A percentile compares a stretch with the other conserved stretches of the same genome.
phyloP scores from a whole-genome alignment of 1,284 basidiomycete species.

The Malassezia psittaci region DNA sequence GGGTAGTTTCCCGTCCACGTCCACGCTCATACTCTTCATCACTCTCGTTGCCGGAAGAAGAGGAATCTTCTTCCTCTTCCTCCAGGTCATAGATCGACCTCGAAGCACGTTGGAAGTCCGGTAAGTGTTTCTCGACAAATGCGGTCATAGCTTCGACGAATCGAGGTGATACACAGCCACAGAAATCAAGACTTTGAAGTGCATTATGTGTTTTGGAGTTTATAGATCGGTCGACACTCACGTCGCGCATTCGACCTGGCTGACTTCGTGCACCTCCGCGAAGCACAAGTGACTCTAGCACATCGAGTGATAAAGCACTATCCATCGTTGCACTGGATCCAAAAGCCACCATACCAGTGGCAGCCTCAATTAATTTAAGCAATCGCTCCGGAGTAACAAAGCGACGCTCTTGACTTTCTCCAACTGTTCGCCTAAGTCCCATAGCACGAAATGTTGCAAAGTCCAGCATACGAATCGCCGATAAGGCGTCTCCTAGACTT shows the following conservation, averaged over 20 bases:
- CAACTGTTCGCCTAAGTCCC: slow-evolving; percentile 80
- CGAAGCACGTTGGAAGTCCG: slow-evolving; percentile 13
- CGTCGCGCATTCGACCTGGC: slow-evolving; percentile 33
- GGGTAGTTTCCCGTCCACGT: background rate
- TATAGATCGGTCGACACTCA: slow-evolving; percentile 33
- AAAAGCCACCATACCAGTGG: slow-evolving; percentile 38
- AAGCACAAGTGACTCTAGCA: slow-evolving; percentile 43
- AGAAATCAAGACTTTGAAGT: slow-evolving; percentile 80
- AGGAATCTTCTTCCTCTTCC: slow-evolving; percentile 19
- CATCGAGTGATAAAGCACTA: slow-evolving; percentile 37
- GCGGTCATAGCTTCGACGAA: slow-evolving; percentile 73
- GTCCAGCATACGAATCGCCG: slow-evolving; percentile 37
- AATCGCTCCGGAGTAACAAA: slow-evolving; percentile 86
- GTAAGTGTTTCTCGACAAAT: slow-evolving; percentile 66
- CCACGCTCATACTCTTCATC: slow-evolving; percentile 1
- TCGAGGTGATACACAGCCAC: slow-evolving; percentile 80
- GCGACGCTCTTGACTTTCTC: slow-evolving; percentile 74
- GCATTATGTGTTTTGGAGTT: slow-evolving; percentile 26
- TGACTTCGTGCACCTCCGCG: slow-evolving; percentile 37
- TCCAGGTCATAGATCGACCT: slow-evolving; percentile 16
- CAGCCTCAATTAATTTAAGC: slow-evolving; percentile 38
- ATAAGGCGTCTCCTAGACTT: background rate
- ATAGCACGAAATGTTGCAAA: slow-evolving; percentile 91
- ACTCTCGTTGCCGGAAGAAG: slow-evolving; percentile 17
- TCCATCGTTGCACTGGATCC: slow-evolving; percentile 45